Evolutionary conservation across 257 asterid genomes (phyloP), one percentile per base, ranked within the genome.

Genomic region (Avicennia marina): DNA sequence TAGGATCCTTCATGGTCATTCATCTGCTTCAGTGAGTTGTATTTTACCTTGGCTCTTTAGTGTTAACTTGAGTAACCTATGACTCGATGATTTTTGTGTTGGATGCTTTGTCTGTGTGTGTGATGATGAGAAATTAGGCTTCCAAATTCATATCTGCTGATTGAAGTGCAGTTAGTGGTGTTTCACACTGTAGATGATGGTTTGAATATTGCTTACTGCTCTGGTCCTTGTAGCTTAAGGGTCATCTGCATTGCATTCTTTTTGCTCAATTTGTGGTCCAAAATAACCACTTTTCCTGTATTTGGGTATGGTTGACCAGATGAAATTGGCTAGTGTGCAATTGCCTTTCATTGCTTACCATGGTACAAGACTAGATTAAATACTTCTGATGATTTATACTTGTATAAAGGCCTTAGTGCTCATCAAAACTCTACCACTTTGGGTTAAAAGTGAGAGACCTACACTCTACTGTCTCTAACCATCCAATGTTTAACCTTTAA

Each of bases 11-110:
- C 82, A 85, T 21, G 95, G 94, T 6, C 91, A 86, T 67, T 62
- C 76, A 7, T 83, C 78, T 74, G 95, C 95, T 67, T 89, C 97
- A 70, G 97, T 86, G 70, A 81, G 95, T 74, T 32, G 0, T 6
- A 25, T 31, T 44, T 58, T 12, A 29, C 34, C 34, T n/a, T n/a
- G n/a, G n/a, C n/a, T n/a, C n/a, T n/a, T n/a, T n/a, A n/a, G n/a
- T n/a, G n/a, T n/a, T n/a, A n/a, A n/a, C n/a, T n/a, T n/a, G n/a
- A n/a, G n/a, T n/a, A n/a, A n/a, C n/a, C n/a, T n/a, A n/a, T n/a
- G n/a, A n/a, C n/a, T n/a, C n/a, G n/a, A n/a, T n/a, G n/a, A n/a
- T n/a, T n/a, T n/a, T n/a, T n/a, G n/a, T n/a, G n/a, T n/a, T n/a
- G n/a, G n/a, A n/a, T n/a, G n/a, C n/a, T n/a, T n/a, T n/a, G n/a